Conservation (phyloP, 768 basidiomycete species). For the Pleurotus salmoneostramineus region DNA sequence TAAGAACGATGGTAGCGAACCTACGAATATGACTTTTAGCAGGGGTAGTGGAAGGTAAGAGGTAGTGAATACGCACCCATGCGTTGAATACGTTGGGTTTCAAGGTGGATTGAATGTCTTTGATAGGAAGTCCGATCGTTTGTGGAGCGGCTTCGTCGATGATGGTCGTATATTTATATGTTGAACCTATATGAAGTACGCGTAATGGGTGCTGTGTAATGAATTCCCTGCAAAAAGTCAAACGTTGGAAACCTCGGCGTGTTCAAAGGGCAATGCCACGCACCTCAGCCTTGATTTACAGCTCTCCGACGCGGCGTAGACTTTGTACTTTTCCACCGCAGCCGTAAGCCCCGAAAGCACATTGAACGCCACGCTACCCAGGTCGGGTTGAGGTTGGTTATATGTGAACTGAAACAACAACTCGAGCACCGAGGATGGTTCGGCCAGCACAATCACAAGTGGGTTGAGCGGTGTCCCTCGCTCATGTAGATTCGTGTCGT, state of each 20-base stretch:
- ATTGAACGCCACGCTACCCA: constrained; percentile 1
- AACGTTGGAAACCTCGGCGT: not conserved
- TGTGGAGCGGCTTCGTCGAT: constrained; percentile 4
- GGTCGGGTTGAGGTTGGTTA: constrained; percentile 11
- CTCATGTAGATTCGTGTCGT: not conserved
- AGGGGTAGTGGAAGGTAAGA: not conserved
- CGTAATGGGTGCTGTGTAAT: not conserved
- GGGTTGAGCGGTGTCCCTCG: not conserved
- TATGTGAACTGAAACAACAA: constrained; percentile 12
- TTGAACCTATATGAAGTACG: not conserved
- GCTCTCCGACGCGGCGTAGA: constrained; percentile 3
- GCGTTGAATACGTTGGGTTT: not conserved
- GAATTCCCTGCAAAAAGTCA: not conserved
- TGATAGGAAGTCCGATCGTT: not conserved
- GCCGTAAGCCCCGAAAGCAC: constrained; percentile 7
- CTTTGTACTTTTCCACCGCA: constrained; percentile 17
- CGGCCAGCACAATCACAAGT: constrained; percentile 6
- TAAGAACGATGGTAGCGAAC: constrained; percentile 1
- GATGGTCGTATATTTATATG: not conserved
- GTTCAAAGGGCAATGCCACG: not conserved
- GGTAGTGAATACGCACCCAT: not conserved
- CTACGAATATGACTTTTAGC: not conserved
- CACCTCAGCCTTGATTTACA: constrained; percentile 2
- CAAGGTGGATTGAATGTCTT: not conserved
- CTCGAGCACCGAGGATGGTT: constrained; percentile 2